Evolutionary conservation across 495 filamentous ascomycete genomes (phyloP).

Genomic region (Penicillium canescens): DNA sequence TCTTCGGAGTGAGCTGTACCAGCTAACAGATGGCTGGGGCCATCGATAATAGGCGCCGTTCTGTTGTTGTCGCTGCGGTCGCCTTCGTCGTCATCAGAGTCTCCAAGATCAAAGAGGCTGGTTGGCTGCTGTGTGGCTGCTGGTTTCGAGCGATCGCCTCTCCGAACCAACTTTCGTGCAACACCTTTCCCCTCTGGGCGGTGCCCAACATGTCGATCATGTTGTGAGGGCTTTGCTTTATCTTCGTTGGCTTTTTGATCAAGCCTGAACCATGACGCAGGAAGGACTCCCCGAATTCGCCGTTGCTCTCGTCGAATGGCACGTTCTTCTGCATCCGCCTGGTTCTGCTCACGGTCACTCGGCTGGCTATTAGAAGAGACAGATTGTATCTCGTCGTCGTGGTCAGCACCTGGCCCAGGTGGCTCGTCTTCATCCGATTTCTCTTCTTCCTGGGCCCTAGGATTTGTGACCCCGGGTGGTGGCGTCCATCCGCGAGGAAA

Average conservation of each 20-base stretch:
- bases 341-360: constrained; percentile 11
- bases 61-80: constrained; percentile 14
- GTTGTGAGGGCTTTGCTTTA: constrained; percentile 30
- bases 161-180: constrained; percentile 41
- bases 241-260: constrained; percentile 50
- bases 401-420: constrained; percentile 14
- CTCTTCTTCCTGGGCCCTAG: constrained; percentile 5
- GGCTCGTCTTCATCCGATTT: constrained; percentile 6
- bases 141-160: constrained; percentile 10
- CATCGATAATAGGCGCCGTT: constrained; percentile 1
- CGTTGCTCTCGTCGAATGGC: constrained; percentile 44
- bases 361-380: constrained; percentile 16
- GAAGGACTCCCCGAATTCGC: constrained; percentile 80
- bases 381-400: constrained; percentile 23
- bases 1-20: constrained; percentile 21
- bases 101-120: constrained; percentile 50
- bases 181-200: constrained; percentile 43
- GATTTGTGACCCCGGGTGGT: constrained; percentile 26
- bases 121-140: constrained; percentile 24
- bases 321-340: constrained; percentile 23
- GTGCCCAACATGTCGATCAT: constrained; percentile 18
- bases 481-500: constrained; percentile 42
- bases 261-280: constrained; percentile 85
- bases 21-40: constrained; percentile 2
- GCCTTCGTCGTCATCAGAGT: constrained; percentile 47